Conservation (phyloP, 179 eudicot species). For the Amaranthus tricolor region DNA sequence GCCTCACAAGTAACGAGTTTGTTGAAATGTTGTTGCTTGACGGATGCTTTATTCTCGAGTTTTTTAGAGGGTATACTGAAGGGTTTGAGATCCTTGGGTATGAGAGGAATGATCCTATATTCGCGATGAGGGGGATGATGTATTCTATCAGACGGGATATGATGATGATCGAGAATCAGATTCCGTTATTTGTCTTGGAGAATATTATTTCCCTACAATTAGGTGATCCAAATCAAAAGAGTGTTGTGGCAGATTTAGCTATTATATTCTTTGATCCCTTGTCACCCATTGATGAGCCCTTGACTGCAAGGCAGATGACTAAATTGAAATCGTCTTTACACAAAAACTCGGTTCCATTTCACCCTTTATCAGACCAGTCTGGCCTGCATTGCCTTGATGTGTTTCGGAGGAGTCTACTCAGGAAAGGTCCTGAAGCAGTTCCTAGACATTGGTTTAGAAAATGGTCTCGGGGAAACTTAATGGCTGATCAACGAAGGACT, state of each 20-base stretch:
- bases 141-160: constrained; percentile 77
- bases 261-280: constrained; percentile 75
- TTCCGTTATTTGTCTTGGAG: constrained; percentile 79
- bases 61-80: constrained; percentile 61
- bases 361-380: constrained; percentile 62
- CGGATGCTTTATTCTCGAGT: constrained; percentile 74
- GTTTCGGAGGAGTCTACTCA: constrained; percentile 62
- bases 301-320: constrained; percentile 48
- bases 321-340: constrained; percentile 47
- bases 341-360: constrained; percentile 30
- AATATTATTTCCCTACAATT: constrained; percentile 48
- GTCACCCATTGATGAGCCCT: constrained; percentile 81
- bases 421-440: constrained; percentile 48
- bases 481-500: constrained; percentile 70
- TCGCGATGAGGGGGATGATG: constrained; percentile 81
- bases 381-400: constrained; percentile 82
- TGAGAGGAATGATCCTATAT: constrained; percentile 69
- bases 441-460: constrained; percentile 63
- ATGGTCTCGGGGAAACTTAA: constrained; percentile 47
- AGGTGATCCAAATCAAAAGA: constrained; percentile 42
- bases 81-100: constrained; percentile 70
- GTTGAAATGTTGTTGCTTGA: constrained; percentile 83
- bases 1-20: constrained; percentile 56
- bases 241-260: constrained; percentile 58
- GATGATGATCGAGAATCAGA: constrained; percentile 93